These are phyloP conservation scores for Thyridium curvatum DNA, from an alignment of 2,329 filamentous ascomycete species.

Conservation along the genomic window DNA sequence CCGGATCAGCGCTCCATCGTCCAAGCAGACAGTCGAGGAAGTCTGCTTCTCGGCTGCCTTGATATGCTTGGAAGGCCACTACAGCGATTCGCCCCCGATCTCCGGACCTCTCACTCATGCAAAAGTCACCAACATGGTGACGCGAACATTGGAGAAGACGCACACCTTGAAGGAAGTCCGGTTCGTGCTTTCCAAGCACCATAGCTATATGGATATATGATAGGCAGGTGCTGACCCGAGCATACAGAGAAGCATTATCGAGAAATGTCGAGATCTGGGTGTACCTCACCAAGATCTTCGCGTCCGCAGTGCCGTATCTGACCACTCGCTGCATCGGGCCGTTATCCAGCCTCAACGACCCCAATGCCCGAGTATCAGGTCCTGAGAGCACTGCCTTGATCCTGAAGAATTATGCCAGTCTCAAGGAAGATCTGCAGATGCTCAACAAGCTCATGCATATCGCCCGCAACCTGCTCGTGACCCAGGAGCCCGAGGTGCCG, in stretches of 20 bases:
- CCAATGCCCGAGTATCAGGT: slow-evolving; percentile 43
- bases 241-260: slow-evolving; percentile 48
- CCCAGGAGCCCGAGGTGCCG: slow-evolving; percentile 56
- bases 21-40: slow-evolving; percentile 53
- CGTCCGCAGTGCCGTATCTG: slow-evolving; percentile 53
- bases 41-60: slow-evolving; percentile 54
- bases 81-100: slow-evolving; percentile 48
- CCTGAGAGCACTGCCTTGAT: slow-evolving; percentile 58
- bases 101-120: slow-evolving; percentile 46
- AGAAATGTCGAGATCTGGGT: slow-evolving; percentile 61
- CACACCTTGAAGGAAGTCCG: slow-evolving; percentile 54
- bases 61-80: slow-evolving; percentile 56
- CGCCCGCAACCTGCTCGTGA: slow-evolving; percentile 57
- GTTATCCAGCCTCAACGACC: slow-evolving; percentile 44
- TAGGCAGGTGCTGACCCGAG: neutral
- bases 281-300: slow-evolving; percentile 56
- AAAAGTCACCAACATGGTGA: slow-evolving; percentile 50
- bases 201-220: no score
- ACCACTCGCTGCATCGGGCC: slow-evolving; percentile 54
- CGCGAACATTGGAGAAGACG: slow-evolving; percentile 57
- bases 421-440: slow-evolving; percentile 57
- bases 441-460: slow-evolving; percentile 64
- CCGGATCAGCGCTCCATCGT: slow-evolving; percentile 13
- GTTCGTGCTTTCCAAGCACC: slow-evolving; percentile 25
- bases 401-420: slow-evolving; percentile 52